These are phyloP conservation scores for Kuraishia capsulata DNA, from an alignment of 805 yeast species.

Conservation along the genomic window DNA sequence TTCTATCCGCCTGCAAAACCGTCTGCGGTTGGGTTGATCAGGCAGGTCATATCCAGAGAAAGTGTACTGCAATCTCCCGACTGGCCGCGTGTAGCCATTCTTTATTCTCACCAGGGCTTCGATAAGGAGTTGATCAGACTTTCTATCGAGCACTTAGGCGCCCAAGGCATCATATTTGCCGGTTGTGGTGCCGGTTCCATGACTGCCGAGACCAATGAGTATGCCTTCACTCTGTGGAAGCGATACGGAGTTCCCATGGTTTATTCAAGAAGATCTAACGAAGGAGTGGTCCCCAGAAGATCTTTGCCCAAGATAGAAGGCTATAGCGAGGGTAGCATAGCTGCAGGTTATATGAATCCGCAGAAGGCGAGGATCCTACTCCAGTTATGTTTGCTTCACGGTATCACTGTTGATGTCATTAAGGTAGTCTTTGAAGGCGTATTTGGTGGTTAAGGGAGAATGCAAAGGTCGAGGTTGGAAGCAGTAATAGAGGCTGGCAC, in stretches of 20 bases:
- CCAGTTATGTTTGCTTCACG: constrained; percentile 33
- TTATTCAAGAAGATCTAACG: constrained; percentile 59
- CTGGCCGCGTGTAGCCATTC: constrained; percentile 39
- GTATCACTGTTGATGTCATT: not conserved
- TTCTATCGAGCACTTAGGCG: constrained; percentile 32
- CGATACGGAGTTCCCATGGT: constrained; percentile 41
- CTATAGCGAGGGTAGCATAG: constrained; percentile 31
- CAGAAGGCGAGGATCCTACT: constrained; percentile 52
- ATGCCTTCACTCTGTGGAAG: constrained; percentile 28
- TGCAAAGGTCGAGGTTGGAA: too few relatives aligned
- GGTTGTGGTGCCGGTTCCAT: constrained; percentile 69
- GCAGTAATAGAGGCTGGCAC: too few relatives aligned
- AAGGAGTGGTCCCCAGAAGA: constrained; percentile 59
- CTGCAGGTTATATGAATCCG: constrained; percentile 60
- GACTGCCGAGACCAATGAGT: constrained; percentile 37
- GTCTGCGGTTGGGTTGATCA: constrained; percentile 34
- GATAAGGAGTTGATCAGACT: constrained; percentile 37
- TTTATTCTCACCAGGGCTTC: constrained; percentile 57
- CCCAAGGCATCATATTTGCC: constrained; percentile 53
- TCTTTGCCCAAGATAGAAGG: constrained; percentile 25
- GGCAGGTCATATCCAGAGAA: constrained; percentile 18
- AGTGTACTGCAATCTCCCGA: too few relatives aligned
- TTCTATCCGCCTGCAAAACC: constrained; percentile 58
- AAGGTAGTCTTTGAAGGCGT: constrained; percentile 1
- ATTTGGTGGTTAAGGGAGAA: constrained; percentile 3